A percentile compares a stretch with the other conserved stretches of the same genome.
phyloP scores from a whole-genome alignment of 441 rosid species.

The Adansonia gregorii region DNA sequence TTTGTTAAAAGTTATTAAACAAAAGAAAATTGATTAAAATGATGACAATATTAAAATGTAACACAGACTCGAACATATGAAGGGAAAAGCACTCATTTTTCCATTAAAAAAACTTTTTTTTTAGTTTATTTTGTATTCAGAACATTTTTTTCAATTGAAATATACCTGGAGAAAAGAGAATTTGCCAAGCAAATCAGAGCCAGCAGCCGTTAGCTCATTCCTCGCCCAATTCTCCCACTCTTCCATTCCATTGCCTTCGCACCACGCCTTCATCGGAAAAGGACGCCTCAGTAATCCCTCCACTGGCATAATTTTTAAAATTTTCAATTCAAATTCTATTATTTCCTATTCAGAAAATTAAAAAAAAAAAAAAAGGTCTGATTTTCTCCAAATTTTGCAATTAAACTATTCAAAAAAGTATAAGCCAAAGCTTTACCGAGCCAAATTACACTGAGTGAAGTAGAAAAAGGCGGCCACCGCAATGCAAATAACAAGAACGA shows the following conservation, averaged over 20 bases:
- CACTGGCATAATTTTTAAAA: conserved; percentile 48
- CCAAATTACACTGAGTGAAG: conserved; percentile 72
- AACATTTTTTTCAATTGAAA: neutral
- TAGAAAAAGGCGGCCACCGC: conserved; percentile 73
- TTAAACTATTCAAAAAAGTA: neutral
- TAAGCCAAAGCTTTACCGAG: conserved; percentile 20
- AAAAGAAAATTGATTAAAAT: too few relatives aligned
- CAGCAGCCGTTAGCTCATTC: conserved; percentile 76
- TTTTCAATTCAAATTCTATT: neutral
- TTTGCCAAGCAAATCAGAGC: conserved; percentile 87
- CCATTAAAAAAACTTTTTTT: too few relatives aligned
- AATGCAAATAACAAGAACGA: conserved; percentile 61
- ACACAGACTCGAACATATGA: too few relatives aligned
- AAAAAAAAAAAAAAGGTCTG: neutral
- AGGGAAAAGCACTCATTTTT: too few relatives aligned
- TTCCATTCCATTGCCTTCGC: conserved; percentile 40
- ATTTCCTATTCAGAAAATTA: neutral
- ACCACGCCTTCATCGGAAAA: conserved; percentile 42
- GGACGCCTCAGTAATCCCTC: conserved; percentile 49
- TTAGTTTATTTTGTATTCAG: too few relatives aligned
- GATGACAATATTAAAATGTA: too few relatives aligned
- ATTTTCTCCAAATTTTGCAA: neutral
- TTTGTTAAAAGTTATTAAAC: too few relatives aligned
- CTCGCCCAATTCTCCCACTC: conserved; percentile 86
- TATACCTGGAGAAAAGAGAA: conserved; percentile 80